A percentile compares a stretch with the other conserved stretches of the same genome.
These are phyloP conservation scores for Lactarius indigo DNA, from an alignment of 768 basidiomycete genomes.

Conservation along the genomic window DNA sequence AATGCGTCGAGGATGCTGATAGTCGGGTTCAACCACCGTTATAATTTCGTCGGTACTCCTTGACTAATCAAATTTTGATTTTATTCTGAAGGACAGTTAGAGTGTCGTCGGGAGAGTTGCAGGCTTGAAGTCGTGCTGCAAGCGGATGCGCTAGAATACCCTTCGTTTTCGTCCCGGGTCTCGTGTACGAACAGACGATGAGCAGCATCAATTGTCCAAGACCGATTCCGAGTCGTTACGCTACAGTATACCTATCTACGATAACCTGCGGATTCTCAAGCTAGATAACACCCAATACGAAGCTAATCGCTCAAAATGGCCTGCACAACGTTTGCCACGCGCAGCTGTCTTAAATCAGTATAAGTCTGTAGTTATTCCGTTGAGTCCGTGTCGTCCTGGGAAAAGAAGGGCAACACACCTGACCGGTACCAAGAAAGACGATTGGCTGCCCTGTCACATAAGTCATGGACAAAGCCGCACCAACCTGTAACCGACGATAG, in stretches of 20 bases:
- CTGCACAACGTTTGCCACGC: constrained; percentile 89
- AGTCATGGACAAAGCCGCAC: constrained; percentile 97
- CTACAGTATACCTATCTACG: too few relatives aligned
- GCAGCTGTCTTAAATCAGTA: constrained; percentile 87
- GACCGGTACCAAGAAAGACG: constrained; percentile 96
- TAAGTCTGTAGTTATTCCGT: constrained; percentile 63
- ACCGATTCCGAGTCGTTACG: too few relatives aligned
- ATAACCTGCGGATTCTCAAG: too few relatives aligned
- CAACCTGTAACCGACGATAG: constrained; percentile 57
- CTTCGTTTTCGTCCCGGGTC: too few relatives aligned
- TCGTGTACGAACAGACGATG: too few relatives aligned
- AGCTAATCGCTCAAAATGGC: constrained; percentile 77
- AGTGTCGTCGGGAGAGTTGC: not conserved
- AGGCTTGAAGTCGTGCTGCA: not conserved
- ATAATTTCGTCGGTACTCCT: not conserved
- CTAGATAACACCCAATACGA: too few relatives aligned
- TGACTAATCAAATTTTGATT: not conserved
- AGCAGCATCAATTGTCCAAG: too few relatives aligned
- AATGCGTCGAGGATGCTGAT: not conserved
- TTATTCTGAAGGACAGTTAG: not conserved
- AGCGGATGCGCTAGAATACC: not conserved
- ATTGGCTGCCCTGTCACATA: constrained; percentile 99
- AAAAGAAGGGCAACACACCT: constrained; percentile 48
- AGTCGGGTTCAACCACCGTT: not conserved
- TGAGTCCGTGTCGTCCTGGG: not conserved